phyloP scores from a whole-genome alignment of 1,139 yeast genomes.

The Schizosaccharomyces versatilis region DNA sequence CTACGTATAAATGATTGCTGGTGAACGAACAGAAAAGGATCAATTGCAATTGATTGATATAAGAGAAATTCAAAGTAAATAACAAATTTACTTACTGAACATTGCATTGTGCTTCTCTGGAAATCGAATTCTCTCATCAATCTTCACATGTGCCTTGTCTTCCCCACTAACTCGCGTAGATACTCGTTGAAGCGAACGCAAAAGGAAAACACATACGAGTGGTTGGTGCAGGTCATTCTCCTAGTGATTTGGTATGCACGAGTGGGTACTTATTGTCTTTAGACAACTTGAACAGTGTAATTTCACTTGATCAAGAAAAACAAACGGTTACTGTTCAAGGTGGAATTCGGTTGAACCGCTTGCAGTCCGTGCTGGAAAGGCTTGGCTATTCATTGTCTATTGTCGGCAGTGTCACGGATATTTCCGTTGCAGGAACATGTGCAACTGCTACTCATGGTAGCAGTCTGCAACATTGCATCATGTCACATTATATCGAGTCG shows the following conservation, averaged over 20 bases:
- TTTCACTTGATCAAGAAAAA: slow-evolving; percentile 24
- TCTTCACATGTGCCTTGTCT: slow-evolving; percentile 43
- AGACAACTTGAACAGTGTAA: slow-evolving; percentile 43
- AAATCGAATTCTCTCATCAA: slow-evolving; percentile 33
- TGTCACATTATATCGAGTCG: slow-evolving; percentile 68
- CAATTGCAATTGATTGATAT: slow-evolving; percentile 29
- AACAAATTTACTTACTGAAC: too few species aligned
- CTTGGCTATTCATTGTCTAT: slow-evolving; percentile 67
- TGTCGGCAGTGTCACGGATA: slow-evolving; percentile 84
- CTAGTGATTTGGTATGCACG: slow-evolving; percentile 77
- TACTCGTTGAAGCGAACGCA: slow-evolving; percentile 44
- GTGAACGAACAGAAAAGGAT: slow-evolving; percentile 20
- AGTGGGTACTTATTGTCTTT: slow-evolving; percentile 71
- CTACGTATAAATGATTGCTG: neutral
- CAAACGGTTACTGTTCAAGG: slow-evolving; percentile 77
- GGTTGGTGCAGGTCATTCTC: slow-evolving; percentile 91
- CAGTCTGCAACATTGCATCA: slow-evolving; percentile 74
- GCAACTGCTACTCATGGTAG: slow-evolving; percentile 96
- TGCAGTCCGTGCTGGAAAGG: slow-evolving; percentile 42
- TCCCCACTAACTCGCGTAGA: slow-evolving; percentile 29
- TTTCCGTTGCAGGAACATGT: slow-evolving; percentile 78
- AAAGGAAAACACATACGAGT: slow-evolving; percentile 49
- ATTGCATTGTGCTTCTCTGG: slow-evolving; percentile 86
- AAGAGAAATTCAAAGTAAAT: too few species aligned
- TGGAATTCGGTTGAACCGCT: slow-evolving; percentile 60